Evolutionary conservation across 2,329 filamentous ascomycete species (phyloP), one percentile per base, ranked within the genome.

Genomic region (Sordariomycetes sp.): DNA sequence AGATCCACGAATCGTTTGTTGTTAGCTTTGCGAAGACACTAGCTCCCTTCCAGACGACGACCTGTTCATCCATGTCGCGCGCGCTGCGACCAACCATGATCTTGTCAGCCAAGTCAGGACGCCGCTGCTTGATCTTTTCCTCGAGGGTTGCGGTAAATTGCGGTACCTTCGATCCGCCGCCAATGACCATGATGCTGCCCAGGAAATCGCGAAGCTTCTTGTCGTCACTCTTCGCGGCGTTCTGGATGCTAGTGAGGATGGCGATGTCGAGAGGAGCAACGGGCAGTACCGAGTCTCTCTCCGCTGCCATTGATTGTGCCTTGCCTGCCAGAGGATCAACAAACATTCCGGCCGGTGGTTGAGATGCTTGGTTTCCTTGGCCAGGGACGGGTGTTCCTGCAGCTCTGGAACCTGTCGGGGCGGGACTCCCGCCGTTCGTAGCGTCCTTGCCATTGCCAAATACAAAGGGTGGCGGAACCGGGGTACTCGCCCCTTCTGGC

Each of bases 11-110:
- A 57, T 98, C 92, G 59, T 96, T 96, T 12, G 86, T 88, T 30
- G 79, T 75, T 46, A 96, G 64, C 62, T 94, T 87, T 3, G 86
- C 88, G 66, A 95, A 98, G 12, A 98, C 88, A 53, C 87, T 94
- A 1, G 86, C 92, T 4, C 92, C 92, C 70, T 98, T 98, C 92
- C 92, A 98, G 8, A 82, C 80, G 34, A 96, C 83, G n/a, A 96
- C 88, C 59, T 95, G 87, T 39, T 92, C 86, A 59, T 98, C 92
- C 64, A 98, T 82, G 48, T 98, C 92, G 48, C 90, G 71, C 0
- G 92, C 92, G 70, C 70, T 92, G 40, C 70, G 66, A 40, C 74
- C 77, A 34, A 80, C 75, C 17, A 79, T 58, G 41, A 80, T 76
- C 39, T 68, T 65, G 21, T 80, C 77, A 15, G 59, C 58, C 29